phyloP scores from a whole-genome alignment of 2,329 filamentous ascomycete species.

The Akanthomyces dipterigenus region DNA sequence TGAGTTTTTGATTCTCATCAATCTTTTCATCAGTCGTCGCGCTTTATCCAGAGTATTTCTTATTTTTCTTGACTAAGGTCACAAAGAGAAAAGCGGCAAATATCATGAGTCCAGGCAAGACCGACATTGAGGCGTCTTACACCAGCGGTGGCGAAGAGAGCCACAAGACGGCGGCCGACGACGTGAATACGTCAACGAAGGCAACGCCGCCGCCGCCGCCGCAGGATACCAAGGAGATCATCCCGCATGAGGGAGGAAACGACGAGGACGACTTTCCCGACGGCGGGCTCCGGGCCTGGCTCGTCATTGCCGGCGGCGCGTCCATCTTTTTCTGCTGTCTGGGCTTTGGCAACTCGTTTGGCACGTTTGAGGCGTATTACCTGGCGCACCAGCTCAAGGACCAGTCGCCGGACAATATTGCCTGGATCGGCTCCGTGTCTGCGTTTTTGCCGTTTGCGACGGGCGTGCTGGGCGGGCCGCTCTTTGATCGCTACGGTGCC shows the following conservation, averaged over 20 bases:
- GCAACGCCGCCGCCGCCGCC: not conserved
- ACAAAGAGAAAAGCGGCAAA: not conserved
- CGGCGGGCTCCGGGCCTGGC: constrained; percentile 13
- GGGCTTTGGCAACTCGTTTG: constrained; percentile 22
- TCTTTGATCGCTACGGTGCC: constrained; percentile 17
- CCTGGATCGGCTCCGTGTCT: constrained; percentile 22
- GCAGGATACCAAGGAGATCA: not conserved
- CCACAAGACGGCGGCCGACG: not conserved
- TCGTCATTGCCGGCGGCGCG: constrained; percentile 16
- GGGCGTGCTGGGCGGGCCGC: constrained; percentile 15
- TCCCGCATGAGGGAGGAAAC: not conserved
- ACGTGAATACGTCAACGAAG: not conserved
- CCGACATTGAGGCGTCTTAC: not conserved
- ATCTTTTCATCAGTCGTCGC: no score
- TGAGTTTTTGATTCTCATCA: no score
- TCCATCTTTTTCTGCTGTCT: constrained; percentile 21
- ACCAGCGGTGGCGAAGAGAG: not conserved
- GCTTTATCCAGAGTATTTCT: no score
- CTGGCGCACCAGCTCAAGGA: constrained; percentile 19
- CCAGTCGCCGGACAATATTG: constrained; percentile 19
- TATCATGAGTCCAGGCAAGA: not conserved
- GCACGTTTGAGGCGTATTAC: constrained; percentile 23
- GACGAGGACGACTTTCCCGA: constrained; percentile 8
- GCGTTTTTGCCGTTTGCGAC: constrained; percentile 20
- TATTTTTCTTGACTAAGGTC: no score